Conservation (phyloP, 192 early-diverging fungal genomes). For the Gigaspora rosea region DNA sequence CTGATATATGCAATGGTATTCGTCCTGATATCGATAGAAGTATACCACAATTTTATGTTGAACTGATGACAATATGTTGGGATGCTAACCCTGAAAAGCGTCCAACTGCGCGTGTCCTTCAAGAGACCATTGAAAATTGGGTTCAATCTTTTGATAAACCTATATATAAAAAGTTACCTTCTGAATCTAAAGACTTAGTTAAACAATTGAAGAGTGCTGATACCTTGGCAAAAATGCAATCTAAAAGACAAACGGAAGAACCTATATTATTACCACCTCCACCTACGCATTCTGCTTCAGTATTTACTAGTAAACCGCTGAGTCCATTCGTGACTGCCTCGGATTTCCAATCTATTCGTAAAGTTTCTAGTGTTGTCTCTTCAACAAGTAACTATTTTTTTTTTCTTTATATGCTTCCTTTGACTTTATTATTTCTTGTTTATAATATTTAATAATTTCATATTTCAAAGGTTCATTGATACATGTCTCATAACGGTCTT, state of each 20-base stretch:
- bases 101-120: neutral
- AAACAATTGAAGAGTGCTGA: neutral
- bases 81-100: neutral
- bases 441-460: too few relatives aligned
- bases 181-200: neutral
- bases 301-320: neutral
- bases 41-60: neutral
- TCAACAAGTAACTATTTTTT: too few relatives aligned
- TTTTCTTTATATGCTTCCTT: too few relatives aligned
- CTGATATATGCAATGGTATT: neutral
- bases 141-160: neutral
- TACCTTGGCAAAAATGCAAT: neutral
- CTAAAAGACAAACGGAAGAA: neutral
- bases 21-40: constrained; percentile 11
- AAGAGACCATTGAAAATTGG: neutral
- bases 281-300: neutral
- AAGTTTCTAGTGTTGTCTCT: too few relatives aligned
- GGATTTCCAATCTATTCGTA: neutral
- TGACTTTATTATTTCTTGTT: too few relatives aligned
- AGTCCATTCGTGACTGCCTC: neutral
- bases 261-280: neutral
- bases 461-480: too few relatives aligned
- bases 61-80: constrained; percentile 6
- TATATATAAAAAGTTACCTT: neutral
- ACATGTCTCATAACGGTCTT: too few relatives aligned